phyloP scores from a whole-genome alignment of 306 rosid genomes.

The Lathyrus oleraceus region DNA sequence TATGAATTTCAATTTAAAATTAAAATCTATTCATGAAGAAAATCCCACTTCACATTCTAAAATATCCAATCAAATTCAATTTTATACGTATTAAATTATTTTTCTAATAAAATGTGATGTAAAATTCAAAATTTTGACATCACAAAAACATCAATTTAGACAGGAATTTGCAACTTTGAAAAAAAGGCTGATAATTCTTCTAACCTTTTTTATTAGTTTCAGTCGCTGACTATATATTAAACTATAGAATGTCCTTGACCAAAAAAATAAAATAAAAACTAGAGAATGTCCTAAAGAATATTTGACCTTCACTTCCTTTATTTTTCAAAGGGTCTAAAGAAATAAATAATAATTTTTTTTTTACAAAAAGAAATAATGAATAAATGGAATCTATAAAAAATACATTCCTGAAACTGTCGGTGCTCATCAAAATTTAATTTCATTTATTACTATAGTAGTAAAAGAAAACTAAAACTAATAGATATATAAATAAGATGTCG shows the following conservation, averaged over 20 bases:
- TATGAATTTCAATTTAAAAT: no score
- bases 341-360: no score
- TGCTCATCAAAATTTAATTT: slow-evolving; percentile 38
- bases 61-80: no score
- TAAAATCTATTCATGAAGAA: no score
- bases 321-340: background rate
- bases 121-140: background rate
- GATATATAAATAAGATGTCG: no score
- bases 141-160: background rate
- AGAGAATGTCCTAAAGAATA: slow-evolving; percentile 45
- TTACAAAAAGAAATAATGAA: no score
- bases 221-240: slow-evolving; percentile 10
- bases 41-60: no score
- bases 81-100: no score
- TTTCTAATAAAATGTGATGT: background rate
- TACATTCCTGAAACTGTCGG: slow-evolving; percentile 56
- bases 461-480: no score
- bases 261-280: no score
- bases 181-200: slow-evolving; percentile 11
- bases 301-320: slow-evolving; percentile 20
- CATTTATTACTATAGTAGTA: slow-evolving; percentile 1
- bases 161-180: background rate
- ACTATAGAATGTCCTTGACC: slow-evolving; percentile 35
- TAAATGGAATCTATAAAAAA: slow-evolving; percentile 12
- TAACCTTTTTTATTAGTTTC: slow-evolving; percentile 26